Conservation (phyloP, 2,329 filamentous ascomycete species). For the Epichloe amarillans region DNA sequence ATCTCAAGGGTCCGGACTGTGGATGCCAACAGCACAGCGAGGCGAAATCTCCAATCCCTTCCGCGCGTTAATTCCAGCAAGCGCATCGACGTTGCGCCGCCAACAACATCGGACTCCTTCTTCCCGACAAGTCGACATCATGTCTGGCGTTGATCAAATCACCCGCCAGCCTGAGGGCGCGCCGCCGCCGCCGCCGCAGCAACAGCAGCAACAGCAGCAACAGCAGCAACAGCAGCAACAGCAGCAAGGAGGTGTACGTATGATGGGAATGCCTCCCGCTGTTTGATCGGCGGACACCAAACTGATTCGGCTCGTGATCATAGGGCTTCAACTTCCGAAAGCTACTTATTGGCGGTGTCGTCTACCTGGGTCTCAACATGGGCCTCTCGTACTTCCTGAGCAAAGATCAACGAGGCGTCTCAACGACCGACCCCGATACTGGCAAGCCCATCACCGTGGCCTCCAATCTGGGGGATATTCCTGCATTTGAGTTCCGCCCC, state of each 20-base stretch:
- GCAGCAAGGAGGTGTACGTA: slow-evolving; percentile 13
- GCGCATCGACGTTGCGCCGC: background rate
- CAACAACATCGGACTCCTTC: background rate
- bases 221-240: slow-evolving; percentile 4
- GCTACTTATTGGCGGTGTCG: slow-evolving; percentile 36
- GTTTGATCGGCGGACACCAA: background rate
- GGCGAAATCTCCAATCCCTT: background rate
- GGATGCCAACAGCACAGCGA: background rate
- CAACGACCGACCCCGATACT: slow-evolving; percentile 32
- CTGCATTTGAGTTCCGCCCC: slow-evolving; percentile 53
- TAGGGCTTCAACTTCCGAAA: slow-evolving; percentile 29
- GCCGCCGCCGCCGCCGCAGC: slow-evolving; percentile 6
- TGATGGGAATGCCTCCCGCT: background rate
- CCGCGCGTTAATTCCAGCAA: background rate
- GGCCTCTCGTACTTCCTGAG: slow-evolving; percentile 39
- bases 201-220: slow-evolving; percentile 4
- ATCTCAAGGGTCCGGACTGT: too few species aligned
- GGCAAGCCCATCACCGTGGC: slow-evolving; percentile 41
- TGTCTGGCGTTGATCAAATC: slow-evolving; percentile 1
- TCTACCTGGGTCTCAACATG: slow-evolving; percentile 48
- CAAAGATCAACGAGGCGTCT: slow-evolving; percentile 33
- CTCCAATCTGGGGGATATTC: slow-evolving; percentile 42
- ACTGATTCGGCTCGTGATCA: background rate
- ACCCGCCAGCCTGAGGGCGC: slow-evolving; percentile 12
- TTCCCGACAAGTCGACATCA: background rate